Percentiles rank a stretch among this genome's conserved stretches.
Conservation (phyloP, 208 protist genomes). For the Leptomonas pyrrhocoris region DNA sequence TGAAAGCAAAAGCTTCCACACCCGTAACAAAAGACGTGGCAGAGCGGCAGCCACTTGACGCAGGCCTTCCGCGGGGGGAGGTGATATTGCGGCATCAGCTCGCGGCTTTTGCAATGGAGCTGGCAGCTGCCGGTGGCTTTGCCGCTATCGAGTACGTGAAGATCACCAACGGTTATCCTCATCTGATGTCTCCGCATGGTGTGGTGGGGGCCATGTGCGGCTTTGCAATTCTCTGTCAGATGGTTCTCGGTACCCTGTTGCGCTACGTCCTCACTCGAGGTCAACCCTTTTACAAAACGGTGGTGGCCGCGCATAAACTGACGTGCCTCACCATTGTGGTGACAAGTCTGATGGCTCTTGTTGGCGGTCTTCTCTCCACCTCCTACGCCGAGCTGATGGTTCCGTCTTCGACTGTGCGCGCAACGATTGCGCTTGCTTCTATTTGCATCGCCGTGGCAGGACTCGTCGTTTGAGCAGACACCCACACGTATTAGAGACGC, state of each 20-base stretch:
- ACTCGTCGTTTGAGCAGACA: background rate
- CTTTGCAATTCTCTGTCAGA: slow-evolving; percentile 35
- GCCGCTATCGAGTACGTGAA: slow-evolving; percentile 64
- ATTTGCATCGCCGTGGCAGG: slow-evolving; percentile 11
- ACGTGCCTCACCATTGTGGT: slow-evolving; percentile 28
- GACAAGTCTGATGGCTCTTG: slow-evolving; percentile 32
- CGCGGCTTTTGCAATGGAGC: slow-evolving; percentile 42
- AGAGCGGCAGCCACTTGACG: background rate
- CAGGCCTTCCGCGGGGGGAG: slow-evolving; percentile 11
- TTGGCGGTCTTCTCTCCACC: slow-evolving; percentile 36
- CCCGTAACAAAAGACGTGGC: background rate
- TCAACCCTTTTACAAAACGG: background rate
- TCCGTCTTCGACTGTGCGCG: slow-evolving; percentile 22
- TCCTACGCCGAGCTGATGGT: slow-evolving; percentile 31
- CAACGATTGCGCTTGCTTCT: slow-evolving; percentile 1
- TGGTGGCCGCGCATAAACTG: slow-evolving; percentile 28
- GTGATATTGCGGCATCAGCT: slow-evolving; percentile 45
- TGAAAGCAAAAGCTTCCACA: background rate
- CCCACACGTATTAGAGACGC: background rate
- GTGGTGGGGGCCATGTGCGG: slow-evolving; percentile 42
- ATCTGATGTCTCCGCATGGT: slow-evolving; percentile 54
- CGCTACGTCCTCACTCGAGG: slow-evolving; percentile 31
- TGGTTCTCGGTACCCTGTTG: slow-evolving; percentile 31
- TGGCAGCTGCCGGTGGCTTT: slow-evolving; percentile 43
- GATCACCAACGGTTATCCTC: slow-evolving; percentile 35